Evolutionary conservation across 495 filamentous ascomycete species (phyloP).

Genomic region (Parmelia sp.): DNA sequence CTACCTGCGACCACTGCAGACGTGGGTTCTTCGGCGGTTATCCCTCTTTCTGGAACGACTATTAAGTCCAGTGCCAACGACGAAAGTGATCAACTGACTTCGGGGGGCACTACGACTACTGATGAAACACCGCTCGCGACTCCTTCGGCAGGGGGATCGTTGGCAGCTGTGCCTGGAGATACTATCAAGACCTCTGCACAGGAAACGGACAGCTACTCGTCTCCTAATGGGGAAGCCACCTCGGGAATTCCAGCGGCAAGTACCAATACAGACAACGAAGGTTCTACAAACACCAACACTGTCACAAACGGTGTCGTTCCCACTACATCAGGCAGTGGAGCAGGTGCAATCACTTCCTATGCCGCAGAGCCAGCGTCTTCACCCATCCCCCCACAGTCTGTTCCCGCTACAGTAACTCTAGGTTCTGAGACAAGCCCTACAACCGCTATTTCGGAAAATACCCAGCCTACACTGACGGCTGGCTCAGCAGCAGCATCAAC

Average conservation of each 20-base stretch:
- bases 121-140: not conserved
- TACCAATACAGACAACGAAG: conserved; percentile 8
- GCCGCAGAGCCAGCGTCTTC: conserved; percentile 1
- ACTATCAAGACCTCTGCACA: not conserved
- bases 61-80: not conserved
- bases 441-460: not conserved
- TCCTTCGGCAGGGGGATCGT: not conserved
- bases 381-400: not conserved
- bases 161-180: conserved; percentile 1
- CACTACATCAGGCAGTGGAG: not conserved
- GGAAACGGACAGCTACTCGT: not conserved
- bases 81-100: not conserved
- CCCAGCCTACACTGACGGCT: not conserved
- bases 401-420: not conserved
- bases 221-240: not conserved
- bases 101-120: not conserved
- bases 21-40: not conserved
- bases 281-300: not conserved
- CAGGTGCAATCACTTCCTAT: not conserved
- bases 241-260: not conserved
- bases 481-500: not conserved
- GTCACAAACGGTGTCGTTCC: not conserved
- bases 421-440: not conserved
- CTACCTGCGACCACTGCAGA: not conserved
- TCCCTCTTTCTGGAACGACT: not conserved